Percentiles rank a stretch among this genome's conserved stretches.
Conservation (phyloP, 2,329 filamentous ascomycete species). For the Rasamsonia emersonii region DNA sequence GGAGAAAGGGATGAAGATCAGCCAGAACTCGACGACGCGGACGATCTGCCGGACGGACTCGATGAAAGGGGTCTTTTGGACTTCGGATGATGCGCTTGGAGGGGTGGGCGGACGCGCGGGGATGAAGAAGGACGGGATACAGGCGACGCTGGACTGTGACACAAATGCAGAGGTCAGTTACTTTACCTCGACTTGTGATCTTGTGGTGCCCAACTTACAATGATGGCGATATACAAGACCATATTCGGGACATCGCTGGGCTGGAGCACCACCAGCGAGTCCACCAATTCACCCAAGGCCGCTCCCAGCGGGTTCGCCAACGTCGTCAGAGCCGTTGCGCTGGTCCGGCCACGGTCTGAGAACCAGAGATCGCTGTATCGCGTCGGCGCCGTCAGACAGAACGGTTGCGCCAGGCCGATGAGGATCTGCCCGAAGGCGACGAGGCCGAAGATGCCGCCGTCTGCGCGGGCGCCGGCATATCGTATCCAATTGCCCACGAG, state of each 20-base stretch:
- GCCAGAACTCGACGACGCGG: constrained; percentile 63
- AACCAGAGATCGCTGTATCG: constrained; percentile 95
- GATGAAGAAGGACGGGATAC: constrained; percentile 72
- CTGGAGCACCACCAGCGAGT: constrained; percentile 63
- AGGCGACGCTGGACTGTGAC: constrained; percentile 52
- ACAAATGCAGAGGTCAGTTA: background rate
- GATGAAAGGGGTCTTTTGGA: constrained; percentile 44
- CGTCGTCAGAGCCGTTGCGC: constrained; percentile 75
- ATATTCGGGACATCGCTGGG: constrained; percentile 63
- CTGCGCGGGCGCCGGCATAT: constrained; percentile 58
- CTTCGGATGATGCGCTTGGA: constrained; percentile 57
- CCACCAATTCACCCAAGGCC: constrained; percentile 77
- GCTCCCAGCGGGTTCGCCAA: constrained; percentile 86
- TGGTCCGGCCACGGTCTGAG: constrained; percentile 70
- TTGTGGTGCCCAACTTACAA: too few relatives aligned
- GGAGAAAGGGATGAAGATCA: constrained; percentile 71
- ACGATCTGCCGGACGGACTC: constrained; percentile 48
- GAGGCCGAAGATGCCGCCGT: constrained; percentile 59
- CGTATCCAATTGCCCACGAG: constrained; percentile 87
- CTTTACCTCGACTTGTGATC: constrained; percentile 1
- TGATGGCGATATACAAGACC: constrained; percentile 76
- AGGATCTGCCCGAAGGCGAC: constrained; percentile 90
- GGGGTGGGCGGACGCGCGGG: constrained; percentile 70
- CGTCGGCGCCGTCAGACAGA: constrained; percentile 81
- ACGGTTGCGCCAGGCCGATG: constrained; percentile 82